Percentiles rank a stretch among this genome's conserved stretches.
phyloP scores from a whole-genome alignment of 176 grass and related monocot genomes.

The Luzula sylvatica region DNA sequence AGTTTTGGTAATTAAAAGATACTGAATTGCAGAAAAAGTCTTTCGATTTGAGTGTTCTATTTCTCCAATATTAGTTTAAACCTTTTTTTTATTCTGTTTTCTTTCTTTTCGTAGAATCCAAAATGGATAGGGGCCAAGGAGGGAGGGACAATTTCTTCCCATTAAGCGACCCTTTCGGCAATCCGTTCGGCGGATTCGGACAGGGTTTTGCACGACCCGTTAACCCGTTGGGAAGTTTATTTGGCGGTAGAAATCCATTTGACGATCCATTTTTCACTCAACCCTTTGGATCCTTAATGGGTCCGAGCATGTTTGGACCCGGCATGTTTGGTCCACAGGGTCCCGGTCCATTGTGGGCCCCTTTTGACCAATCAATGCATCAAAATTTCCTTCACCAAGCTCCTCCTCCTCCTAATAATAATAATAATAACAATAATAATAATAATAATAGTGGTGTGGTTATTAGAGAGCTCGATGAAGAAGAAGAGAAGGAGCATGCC shows the following conservation, averaged over 20 bases:
- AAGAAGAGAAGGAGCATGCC: constrained; percentile 20
- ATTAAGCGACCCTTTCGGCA: constrained; percentile 13
- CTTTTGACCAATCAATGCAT: constrained; percentile 23
- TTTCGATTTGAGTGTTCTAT: too few relatives aligned
- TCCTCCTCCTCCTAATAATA: constrained; percentile 1
- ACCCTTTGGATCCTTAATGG: constrained; percentile 56
- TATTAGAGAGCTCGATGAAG: constrained; percentile 60
- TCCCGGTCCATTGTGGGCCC: neutral
- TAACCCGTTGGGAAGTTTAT: constrained; percentile 43
- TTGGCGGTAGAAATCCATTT: constrained; percentile 77
- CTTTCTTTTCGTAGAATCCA: neutral
- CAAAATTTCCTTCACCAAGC: constrained; percentile 36
- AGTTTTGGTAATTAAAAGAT: too few relatives aligned
- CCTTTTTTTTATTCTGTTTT: neutral
- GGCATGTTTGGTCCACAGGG: constrained; percentile 31
- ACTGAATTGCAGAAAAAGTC: too few relatives aligned
- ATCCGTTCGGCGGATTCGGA: constrained; percentile 53
- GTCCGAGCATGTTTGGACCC: constrained; percentile 24
- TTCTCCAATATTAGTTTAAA: too few relatives aligned
- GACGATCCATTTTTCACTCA: constrained; percentile 85
- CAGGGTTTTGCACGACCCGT: constrained; percentile 31
- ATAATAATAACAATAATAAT: neutral
- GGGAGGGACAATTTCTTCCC: constrained; percentile 31
- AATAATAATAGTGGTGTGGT: constrained; percentile 26
- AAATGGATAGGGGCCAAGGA: constrained; percentile 63